Evolutionary conservation across 73 alveolate genomes (phyloP).

Genomic region (Blepharisma stoltei): DNA sequence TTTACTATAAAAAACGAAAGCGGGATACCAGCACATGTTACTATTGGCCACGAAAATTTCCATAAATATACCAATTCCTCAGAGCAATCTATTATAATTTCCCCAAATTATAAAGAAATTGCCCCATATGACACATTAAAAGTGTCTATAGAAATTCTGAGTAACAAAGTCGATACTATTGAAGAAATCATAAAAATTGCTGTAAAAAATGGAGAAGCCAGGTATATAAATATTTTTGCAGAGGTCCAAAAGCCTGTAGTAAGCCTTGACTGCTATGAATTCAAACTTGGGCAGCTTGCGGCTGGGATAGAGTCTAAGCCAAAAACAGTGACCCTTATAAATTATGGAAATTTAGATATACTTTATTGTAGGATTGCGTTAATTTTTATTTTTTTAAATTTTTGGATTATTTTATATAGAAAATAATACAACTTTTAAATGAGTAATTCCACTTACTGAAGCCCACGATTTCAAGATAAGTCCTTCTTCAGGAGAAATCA

Average conservation of each 20-base stretch:
- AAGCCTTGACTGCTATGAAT: conserved; percentile 38
- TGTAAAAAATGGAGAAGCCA: conserved; percentile 43
- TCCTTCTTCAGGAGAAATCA: conserved; percentile 56
- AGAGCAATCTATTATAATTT: conserved; percentile 18
- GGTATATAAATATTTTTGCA: conserved; percentile 44
- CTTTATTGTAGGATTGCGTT: no score
- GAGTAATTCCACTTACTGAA: conserved; percentile 45
- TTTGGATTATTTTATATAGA: no score
- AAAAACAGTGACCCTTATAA: conserved; percentile 36
- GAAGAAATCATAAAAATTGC: conserved; percentile 46
- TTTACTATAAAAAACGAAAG: conserved; percentile 41
- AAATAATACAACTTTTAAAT: conserved; percentile 56
- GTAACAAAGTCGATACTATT: conserved; percentile 41
- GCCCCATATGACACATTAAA: conserved; percentile 25
- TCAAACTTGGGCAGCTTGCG: conserved; percentile 51
- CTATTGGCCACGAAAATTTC: conserved; percentile 34
- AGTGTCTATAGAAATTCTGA: conserved; percentile 12
- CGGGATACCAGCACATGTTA: conserved; percentile 38
- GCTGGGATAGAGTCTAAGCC: conserved; percentile 53
- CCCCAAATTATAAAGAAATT: conserved; percentile 20
- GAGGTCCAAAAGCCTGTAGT: conserved; percentile 62
- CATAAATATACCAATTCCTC: background rate
- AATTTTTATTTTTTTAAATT: no score
- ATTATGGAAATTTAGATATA: conserved; percentile 61
- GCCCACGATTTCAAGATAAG: conserved; percentile 46